A percentile compares a stretch with the other conserved stretches of the same genome.
Evolutionary conservation across 2,329 filamentous ascomycete species (phyloP).

Genomic region (Colletotrichum graminicola): DNA sequence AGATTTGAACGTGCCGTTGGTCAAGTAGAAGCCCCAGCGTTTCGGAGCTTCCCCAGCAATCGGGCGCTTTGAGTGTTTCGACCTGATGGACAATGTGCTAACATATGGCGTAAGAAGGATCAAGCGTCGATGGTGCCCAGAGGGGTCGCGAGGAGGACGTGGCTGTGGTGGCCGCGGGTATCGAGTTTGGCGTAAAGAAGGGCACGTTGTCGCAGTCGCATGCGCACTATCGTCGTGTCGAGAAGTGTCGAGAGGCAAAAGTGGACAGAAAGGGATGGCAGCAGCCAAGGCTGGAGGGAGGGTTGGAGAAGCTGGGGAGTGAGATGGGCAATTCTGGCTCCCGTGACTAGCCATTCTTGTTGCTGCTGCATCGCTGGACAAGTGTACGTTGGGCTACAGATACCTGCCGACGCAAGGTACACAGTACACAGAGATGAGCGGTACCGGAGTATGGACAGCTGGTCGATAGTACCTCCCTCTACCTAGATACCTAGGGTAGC

Average conservation of each 20-base stretch:
- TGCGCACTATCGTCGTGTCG: constrained; percentile 10
- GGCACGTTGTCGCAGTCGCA: background rate
- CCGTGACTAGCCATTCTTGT: constrained; percentile 19
- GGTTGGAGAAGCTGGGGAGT: constrained; percentile 19
- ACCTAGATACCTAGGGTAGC: no score
- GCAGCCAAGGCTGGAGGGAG: constrained; percentile 1
- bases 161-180: background rate
- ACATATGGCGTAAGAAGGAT: background rate
- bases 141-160: background rate
- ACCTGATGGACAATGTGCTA: constrained; percentile 5
- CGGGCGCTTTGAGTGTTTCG: constrained; percentile 31
- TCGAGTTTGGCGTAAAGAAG: background rate
- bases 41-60: constrained; percentile 38
- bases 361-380: background rate
- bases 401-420: background rate
- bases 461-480: constrained; percentile 3
- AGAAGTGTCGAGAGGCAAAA: constrained; percentile 26
- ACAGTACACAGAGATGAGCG: background rate
- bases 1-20: constrained; percentile 8
- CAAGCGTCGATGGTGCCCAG: background rate
- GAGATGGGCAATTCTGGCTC: constrained; percentile 33
- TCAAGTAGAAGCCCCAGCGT: constrained; percentile 32
- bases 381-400: background rate
- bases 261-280: constrained; percentile 24
- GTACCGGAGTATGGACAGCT: no score